These are phyloP conservation scores for Parastagonospora avenae DNA, from an alignment of 2,329 filamentous ascomycete genomes.

Conservation along the genomic window DNA sequence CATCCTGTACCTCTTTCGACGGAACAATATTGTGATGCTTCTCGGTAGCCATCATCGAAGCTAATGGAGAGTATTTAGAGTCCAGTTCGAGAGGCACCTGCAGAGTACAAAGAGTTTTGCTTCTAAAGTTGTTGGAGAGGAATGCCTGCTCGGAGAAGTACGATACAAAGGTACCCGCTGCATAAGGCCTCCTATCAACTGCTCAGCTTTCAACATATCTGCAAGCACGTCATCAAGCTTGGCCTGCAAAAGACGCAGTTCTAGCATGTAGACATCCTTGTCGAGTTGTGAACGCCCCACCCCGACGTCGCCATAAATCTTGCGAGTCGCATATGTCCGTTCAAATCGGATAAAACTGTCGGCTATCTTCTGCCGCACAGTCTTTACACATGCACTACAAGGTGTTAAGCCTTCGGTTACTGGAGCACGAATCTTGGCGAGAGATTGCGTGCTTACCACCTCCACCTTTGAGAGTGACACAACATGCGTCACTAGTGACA, in stretches of 20 bases:
- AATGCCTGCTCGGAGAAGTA: background rate
- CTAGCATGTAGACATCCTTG: background rate
- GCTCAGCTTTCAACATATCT: background rate
- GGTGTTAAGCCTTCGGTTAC: constrained; percentile 5
- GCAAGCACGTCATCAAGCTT: constrained; percentile 9
- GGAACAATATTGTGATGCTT: constrained; percentile 8
- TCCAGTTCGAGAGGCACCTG: background rate
- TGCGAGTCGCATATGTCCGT: background rate
- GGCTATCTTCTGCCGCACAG: constrained; percentile 3
- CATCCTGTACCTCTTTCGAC: constrained; percentile 8
- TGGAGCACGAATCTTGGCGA: constrained; percentile 27
- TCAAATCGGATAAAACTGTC: background rate
- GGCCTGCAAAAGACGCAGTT: background rate
- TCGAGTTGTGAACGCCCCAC: background rate
- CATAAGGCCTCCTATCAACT: background rate
- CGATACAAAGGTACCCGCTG: background rate
- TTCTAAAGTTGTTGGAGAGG: background rate
- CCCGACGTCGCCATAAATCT: constrained; percentile 1
- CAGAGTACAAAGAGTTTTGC: background rate
- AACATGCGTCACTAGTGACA: constrained; percentile 5
- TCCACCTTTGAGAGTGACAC: constrained; percentile 9
- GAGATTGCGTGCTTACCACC: constrained; percentile 31
- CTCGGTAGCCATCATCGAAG: constrained; percentile 6
- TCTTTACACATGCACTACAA: background rate
- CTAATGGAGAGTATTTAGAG: no score